Evolutionary conservation across 805 yeast species (phyloP).

Genomic region (Myxozyma udenii): DNA sequence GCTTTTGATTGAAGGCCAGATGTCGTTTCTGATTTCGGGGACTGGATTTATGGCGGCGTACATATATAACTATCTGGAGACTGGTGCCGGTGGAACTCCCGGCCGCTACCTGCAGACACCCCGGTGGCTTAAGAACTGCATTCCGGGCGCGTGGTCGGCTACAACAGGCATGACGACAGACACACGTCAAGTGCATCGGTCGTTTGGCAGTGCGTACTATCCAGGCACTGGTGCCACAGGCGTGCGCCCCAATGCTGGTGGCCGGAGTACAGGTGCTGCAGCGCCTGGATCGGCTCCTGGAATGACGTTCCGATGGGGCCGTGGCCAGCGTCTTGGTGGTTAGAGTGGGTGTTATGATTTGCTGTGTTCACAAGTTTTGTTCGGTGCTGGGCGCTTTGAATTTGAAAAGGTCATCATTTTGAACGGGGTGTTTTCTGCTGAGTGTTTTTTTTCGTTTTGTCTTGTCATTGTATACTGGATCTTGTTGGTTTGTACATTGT

Average conservation of each 20-base stretch:
- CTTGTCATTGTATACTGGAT: too few relatives aligned
- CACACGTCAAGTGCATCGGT: slow-evolving; percentile 16
- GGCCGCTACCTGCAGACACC: slow-evolving; percentile 27
- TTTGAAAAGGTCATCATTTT: too few relatives aligned
- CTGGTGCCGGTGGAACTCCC: slow-evolving; percentile 31
- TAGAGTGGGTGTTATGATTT: too few relatives aligned
- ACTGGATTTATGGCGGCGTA: slow-evolving; percentile 39
- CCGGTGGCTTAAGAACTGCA: slow-evolving; percentile 9
- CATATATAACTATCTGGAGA: slow-evolving; percentile 35
- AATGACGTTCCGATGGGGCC: slow-evolving; percentile 8
- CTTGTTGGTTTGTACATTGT: too few relatives aligned
- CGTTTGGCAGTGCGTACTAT: slow-evolving; percentile 29
- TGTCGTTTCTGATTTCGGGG: slow-evolving; percentile 30
- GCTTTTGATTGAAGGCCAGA: slow-evolving; percentile 34
- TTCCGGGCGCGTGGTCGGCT: slow-evolving; percentile 30
- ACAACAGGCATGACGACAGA: slow-evolving; percentile 27
- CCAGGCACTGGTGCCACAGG: slow-evolving; percentile 10
- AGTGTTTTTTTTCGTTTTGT: too few relatives aligned
- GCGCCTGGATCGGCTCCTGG: neutral
- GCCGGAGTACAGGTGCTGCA: slow-evolving; percentile 7
- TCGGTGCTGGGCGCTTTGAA: too few relatives aligned
- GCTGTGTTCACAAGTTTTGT: too few relatives aligned
- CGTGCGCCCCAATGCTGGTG: neutral
- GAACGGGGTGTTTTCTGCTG: too few relatives aligned
- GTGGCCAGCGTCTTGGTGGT: slow-evolving; percentile 13